Base-by-base conservation (phyloP, 2,329 filamentous ascomycete genomes). In the Byssochlamys sp. region DNA sequence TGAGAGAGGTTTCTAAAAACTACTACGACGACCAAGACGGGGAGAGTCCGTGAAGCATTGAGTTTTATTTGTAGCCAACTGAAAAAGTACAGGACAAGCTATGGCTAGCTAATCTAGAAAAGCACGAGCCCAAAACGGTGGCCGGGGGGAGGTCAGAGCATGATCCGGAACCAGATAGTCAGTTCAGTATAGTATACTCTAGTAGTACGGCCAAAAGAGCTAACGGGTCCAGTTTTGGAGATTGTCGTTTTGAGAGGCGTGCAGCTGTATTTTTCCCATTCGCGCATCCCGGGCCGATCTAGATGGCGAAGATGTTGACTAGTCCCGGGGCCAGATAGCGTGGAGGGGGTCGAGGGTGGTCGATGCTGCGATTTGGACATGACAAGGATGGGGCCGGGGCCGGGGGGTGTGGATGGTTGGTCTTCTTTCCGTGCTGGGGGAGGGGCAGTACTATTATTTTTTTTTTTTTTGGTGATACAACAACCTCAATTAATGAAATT, bases 231-330 rank as follows among this genome's bases (percentile, higher is more conserved):
- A 63, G 61, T 62, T 60, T 60, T 31, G 29, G 55, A 24, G 35
- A 61, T 73, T 68, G 67, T 72, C 71, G 66, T 72, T 73, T 72
- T 67, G 69, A 73, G 71, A 64, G 65, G 68, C 67, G 67, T 73
- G 71, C 71, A 74, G 69, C 68, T 70, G 68, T 69, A 70, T 67
- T 70, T 70, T 71, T 72, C 63, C 69, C 49, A 26, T 68, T 72
- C 66, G 68, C 72, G 71, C 70, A 69, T 74, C 69, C 73, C 69
- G 71, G 67, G 70, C 69, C 69, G 70, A 74, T 72, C 71, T 74
- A 73, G 71, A 73, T 71, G 67, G 61, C 29, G 62, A 59, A 61
- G 64, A 65, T 61, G 61, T 49, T 57, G 39, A 51, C 25, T 51
- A 31, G 29, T 7, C 7, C 28, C 28, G 52, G 55, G 55, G 51